Evolutionary conservation across 805 yeast species (phyloP).

Genomic region (Kodamaea restingae): DNA sequence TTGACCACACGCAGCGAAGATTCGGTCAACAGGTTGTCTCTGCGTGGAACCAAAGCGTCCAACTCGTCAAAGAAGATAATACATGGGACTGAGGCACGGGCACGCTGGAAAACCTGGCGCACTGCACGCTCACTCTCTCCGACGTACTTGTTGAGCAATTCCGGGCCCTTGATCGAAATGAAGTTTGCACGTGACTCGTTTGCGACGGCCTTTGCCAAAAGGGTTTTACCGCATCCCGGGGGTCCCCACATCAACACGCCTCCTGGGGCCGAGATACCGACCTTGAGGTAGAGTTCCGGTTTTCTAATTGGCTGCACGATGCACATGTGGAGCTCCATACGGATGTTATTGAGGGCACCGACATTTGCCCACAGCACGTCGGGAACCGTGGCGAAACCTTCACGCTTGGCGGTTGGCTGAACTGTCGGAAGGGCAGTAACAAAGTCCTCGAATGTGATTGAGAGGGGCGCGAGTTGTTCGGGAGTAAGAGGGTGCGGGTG

Average conservation of each 20-base stretch:
- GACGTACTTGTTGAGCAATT: conserved; percentile 86
- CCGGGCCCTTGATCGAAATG: conserved; percentile 95
- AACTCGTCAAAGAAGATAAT: conserved; percentile 93
- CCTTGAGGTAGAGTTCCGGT: conserved; percentile 84
- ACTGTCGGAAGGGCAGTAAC: conserved; percentile 81
- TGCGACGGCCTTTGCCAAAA: conserved; percentile 95
- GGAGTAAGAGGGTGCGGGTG: conserved; percentile 79
- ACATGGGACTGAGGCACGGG: conserved; percentile 90
- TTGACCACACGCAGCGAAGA: conserved; percentile 92
- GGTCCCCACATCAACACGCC: conserved; percentile 99
- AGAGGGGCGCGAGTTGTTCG: conserved; percentile 70
- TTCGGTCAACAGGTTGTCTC: conserved; percentile 86
- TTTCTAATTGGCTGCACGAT: conserved; percentile 93
- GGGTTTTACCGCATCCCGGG: conserved; percentile 98
- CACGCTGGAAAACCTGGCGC: conserved; percentile 87
- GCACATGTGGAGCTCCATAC: conserved; percentile 94
- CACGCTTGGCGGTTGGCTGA: conserved; percentile 96
- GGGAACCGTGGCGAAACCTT: conserved; percentile 97
- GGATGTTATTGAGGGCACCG: conserved; percentile 76
- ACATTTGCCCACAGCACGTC: conserved; percentile 95
- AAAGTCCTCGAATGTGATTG: conserved; percentile 78
- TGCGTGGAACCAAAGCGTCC: conserved; percentile 92
- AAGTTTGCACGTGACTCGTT: conserved; percentile 95
- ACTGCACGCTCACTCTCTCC: conserved; percentile 96
- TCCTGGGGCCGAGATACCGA: conserved; percentile 94